Evolutionary conservation across 257 asterid species (phyloP).

Genomic region (Solanum ossicruentum): DNA sequence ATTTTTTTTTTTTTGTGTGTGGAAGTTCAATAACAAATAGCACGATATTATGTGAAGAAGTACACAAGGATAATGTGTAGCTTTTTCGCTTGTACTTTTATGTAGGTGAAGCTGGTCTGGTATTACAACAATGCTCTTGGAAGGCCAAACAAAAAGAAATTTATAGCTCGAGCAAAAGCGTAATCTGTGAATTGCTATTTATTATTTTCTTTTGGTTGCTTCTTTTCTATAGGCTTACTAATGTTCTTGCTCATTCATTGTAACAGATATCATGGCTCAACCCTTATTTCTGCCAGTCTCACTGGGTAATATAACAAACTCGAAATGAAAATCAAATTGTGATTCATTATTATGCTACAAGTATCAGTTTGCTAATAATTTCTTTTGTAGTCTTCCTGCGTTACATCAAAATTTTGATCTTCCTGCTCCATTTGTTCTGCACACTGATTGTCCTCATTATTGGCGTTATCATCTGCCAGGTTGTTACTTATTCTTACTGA

Average conservation of each 20-base stretch:
- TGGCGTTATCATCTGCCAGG: slow-evolving; percentile 97
- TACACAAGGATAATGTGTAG: neutral
- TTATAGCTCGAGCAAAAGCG: slow-evolving; percentile 89
- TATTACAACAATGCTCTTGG: slow-evolving; percentile 95
- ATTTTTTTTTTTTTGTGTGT: neutral
- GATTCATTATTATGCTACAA: neutral
- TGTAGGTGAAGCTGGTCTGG: slow-evolving; percentile 95
- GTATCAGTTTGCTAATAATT: neutral
- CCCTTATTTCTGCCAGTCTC: slow-evolving; percentile 85
- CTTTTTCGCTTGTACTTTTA: neutral
- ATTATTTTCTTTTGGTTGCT: neutral
- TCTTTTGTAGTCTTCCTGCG: slow-evolving; percentile 51
- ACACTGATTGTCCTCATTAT: slow-evolving; percentile 95
- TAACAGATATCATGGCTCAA: slow-evolving; percentile 92
- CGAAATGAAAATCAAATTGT: neutral
- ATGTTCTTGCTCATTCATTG: neutral
- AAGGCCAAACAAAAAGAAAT: slow-evolving; percentile 89
- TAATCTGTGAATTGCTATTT: slow-evolving; percentile 14
- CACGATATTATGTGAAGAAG: neutral
- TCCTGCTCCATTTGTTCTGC: slow-evolving; percentile 82
- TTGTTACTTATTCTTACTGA: slow-evolving; percentile 4
- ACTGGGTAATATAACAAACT: slow-evolving; percentile 44
- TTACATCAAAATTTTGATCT: slow-evolving; percentile 88
- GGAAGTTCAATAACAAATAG: neutral
- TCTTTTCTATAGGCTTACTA: neutral